A percentile compares a stretch with the other conserved stretches of the same genome.
These are phyloP conservation scores for Pseudogymnoascus sp. DNA, from an alignment of 2,329 filamentous ascomycete genomes.

Conservation along the genomic window DNA sequence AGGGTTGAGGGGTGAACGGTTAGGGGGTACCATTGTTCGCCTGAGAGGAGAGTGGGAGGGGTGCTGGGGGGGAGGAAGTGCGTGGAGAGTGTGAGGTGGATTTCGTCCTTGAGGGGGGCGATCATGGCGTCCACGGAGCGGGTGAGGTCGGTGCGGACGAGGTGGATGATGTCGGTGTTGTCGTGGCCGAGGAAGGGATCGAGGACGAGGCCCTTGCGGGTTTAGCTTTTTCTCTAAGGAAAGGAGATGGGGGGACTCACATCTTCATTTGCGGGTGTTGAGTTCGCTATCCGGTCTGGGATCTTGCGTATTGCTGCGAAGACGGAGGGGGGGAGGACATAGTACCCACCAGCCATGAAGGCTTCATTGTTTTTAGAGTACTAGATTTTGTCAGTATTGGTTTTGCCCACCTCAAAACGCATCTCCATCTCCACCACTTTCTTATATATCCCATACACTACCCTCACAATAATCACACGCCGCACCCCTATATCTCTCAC, in stretches of 20 bases:
- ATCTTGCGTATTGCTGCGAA: background rate
- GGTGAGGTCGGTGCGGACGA: background rate
- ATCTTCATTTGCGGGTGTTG: background rate
- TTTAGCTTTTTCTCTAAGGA: background rate
- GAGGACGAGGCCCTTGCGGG: background rate
- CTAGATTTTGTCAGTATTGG: background rate
- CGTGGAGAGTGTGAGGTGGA: background rate
- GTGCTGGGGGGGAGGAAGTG: background rate
- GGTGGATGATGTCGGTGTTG: slow-evolving; percentile 5
- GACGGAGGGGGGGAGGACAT: background rate
- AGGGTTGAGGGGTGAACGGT: background rate
- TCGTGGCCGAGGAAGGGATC: slow-evolving; percentile 4
- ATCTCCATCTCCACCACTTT: background rate
- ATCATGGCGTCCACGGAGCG: background rate
- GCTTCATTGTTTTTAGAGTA: background rate
- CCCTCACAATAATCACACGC: background rate
- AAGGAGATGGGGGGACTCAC: background rate
- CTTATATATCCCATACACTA: background rate
- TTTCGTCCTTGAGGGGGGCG: background rate
- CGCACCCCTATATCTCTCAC: background rate
- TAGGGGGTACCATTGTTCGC: background rate
- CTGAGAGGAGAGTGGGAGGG: too few relatives aligned
- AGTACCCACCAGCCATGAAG: background rate
- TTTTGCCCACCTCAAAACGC: background rate
- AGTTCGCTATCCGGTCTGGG: background rate